Evolutionary conservation across 495 filamentous ascomycete genomes (phyloP).

Genomic region (Daldinia vernicosa): DNA sequence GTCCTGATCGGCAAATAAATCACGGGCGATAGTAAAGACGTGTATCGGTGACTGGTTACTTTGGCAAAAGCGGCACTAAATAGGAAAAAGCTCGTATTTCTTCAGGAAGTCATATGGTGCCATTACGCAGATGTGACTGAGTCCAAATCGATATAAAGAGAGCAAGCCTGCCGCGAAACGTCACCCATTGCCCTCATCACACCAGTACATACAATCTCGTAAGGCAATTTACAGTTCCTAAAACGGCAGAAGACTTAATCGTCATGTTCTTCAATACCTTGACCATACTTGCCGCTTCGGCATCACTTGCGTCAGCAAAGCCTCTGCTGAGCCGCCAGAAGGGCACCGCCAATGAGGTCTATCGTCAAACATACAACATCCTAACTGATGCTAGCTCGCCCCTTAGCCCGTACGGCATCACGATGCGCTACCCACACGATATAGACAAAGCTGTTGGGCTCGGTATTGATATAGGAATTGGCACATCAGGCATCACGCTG

Average conservation of each 20-base stretch:
- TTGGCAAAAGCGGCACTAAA: neutral
- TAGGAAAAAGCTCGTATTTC: neutral
- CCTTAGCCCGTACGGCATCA: constrained; percentile 43
- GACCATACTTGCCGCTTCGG: too few species aligned
- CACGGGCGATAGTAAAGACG: neutral
- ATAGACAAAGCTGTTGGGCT: constrained; percentile 24
- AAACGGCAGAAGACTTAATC: too few species aligned
- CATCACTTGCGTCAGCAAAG: too few species aligned
- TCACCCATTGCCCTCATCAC: too few species aligned
- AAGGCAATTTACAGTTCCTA: too few species aligned
- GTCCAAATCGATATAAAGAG: too few species aligned
- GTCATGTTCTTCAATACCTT: too few species aligned
- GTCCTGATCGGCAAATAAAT: neutral
- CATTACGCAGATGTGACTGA: too few species aligned
- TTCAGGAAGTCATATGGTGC: too few species aligned
- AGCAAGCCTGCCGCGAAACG: too few species aligned
- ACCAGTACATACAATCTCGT: too few species aligned
- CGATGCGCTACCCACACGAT: constrained; percentile 22
- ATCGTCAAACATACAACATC: constrained; percentile 30
- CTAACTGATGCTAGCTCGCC: constrained; percentile 47
- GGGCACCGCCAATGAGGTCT: constrained; percentile 44
- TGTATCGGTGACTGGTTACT: neutral
- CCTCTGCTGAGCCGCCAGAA: constrained; percentile 36
- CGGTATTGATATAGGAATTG: constrained; percentile 39
- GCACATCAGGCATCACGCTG: constrained; percentile 35